Evolutionary conservation across 176 grass and related monocot genomes (phyloP).

Genomic region (Musa troglodytarum): DNA sequence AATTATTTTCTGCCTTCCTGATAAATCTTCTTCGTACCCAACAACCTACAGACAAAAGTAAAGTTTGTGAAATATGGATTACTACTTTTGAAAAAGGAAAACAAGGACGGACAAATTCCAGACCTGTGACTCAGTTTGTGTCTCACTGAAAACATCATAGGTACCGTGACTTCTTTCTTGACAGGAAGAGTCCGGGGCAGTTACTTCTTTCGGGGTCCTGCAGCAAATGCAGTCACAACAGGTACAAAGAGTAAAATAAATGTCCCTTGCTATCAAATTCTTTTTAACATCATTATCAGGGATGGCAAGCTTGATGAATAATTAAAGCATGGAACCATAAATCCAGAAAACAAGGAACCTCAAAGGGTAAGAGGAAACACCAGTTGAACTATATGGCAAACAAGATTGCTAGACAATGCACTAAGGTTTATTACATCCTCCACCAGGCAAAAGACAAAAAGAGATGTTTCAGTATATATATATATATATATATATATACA

Average conservation of each 20-base stretch:
- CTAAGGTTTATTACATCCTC: not conserved
- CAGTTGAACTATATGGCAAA: not conserved
- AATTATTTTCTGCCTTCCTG: constrained; percentile 88
- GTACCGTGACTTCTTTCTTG: constrained; percentile 22
- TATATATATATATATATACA: too few relatives aligned
- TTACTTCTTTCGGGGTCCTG: constrained; percentile 50
- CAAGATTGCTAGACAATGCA: not conserved
- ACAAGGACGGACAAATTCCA: constrained; percentile 1
- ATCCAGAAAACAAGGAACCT: not conserved
- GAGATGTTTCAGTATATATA: not conserved
- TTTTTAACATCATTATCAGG: not conserved
- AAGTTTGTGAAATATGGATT: constrained; percentile 6
- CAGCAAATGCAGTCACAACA: constrained; percentile 1
- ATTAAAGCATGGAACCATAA: not conserved
- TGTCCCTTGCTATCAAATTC: not conserved
- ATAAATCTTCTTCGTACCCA: constrained; percentile 80
- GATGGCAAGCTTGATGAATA: too few relatives aligned
- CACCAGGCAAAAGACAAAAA: not conserved
- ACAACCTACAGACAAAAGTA: constrained; percentile 36
- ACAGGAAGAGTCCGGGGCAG: constrained; percentile 10
- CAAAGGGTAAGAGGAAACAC: not conserved
- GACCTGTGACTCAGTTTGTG: constrained; percentile 86
- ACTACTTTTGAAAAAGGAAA: not conserved
- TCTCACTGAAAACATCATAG: constrained; percentile 76
- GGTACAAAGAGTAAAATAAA: not conserved